These are phyloP conservation scores for Mimosa pudica DNA, from an alignment of 306 rosid species.

Conservation along the genomic window DNA sequence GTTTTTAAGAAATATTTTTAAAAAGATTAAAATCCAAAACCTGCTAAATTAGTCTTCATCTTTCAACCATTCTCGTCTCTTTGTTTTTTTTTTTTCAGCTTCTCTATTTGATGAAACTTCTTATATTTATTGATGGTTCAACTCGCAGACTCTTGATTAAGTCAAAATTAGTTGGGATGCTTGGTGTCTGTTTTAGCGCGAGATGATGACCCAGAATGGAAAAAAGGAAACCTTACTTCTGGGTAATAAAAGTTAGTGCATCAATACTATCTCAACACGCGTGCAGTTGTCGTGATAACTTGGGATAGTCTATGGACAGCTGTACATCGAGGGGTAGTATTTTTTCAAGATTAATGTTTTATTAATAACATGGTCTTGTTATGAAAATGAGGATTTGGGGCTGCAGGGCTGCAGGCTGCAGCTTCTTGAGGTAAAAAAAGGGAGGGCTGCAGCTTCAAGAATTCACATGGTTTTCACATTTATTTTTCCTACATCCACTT, in stretches of 20 bases:
- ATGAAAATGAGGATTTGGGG: conserved; percentile 24
- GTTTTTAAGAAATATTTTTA: no score
- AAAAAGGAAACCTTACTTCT: background rate
- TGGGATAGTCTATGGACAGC: conserved; percentile 35
- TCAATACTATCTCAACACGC: conserved; percentile 28
- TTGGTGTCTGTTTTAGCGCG: no score
- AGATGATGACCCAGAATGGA: no score
- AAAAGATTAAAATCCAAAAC: no score
- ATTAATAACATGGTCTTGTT: conserved; percentile 11
- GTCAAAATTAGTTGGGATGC: no score
- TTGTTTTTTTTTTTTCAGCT: no score
- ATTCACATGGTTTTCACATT: conserved; percentile 35
- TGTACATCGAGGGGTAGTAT: conserved; percentile 23
- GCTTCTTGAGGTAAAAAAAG: no score
- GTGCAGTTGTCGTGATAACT: conserved; percentile 37
- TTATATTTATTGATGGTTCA: no score
- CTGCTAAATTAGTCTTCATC: no score
- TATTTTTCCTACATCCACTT: conserved; percentile 22
- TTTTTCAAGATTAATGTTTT: conserved; percentile 5
- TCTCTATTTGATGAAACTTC: no score
- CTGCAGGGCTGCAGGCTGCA: background rate
- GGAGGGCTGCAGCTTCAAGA: conserved; percentile 29
- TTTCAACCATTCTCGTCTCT: no score
- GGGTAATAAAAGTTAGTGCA: conserved; percentile 12
- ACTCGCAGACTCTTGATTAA: no score